A percentile compares a stretch with the other conserved stretches of the same genome.
phyloP scores from a whole-genome alignment of 164 flowering plant genomes.

The Magnolia kwangsiensis region DNA sequence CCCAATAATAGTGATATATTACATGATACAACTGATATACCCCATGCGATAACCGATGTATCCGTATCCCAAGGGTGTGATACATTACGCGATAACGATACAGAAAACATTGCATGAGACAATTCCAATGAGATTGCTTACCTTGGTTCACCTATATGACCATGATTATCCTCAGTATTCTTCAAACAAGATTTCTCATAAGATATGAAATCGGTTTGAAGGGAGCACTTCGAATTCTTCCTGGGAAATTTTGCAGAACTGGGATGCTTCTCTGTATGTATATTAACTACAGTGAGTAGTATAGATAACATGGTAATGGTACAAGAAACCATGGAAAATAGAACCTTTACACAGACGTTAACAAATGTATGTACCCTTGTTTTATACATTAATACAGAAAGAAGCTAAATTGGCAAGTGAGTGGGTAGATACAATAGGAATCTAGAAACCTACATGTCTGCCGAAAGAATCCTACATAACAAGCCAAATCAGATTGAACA shows the following conservation, averaged over 20 bases:
- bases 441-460: not conserved
- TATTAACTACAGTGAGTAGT: not conserved
- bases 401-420: not conserved
- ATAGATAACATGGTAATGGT: not conserved
- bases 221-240: conserved; percentile 17
- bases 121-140: conserved; percentile 19
- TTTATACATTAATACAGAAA: too few species aligned
- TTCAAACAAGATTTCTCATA: conserved; percentile 9
- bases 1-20: too few species aligned
- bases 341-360: not conserved
- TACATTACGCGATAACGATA: too few species aligned
- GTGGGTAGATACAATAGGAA: not conserved
- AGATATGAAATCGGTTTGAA: conserved; percentile 12
- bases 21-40: too few species aligned
- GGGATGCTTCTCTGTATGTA: conserved; percentile 23
- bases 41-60: too few species aligned
- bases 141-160: conserved; percentile 16
- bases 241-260: conserved; percentile 9
- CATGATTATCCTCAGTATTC: conserved; percentile 15
- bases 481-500: not conserved
- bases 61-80: too few species aligned
- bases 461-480: not conserved
- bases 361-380: too few species aligned
- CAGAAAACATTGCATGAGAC: not conserved
- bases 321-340: not conserved